Evolutionary conservation across 1,284 basidiomycete genomes (phyloP), one percentile per base, ranked within the genome.

Genomic region (Cryptococcus wingfieldii): DNA sequence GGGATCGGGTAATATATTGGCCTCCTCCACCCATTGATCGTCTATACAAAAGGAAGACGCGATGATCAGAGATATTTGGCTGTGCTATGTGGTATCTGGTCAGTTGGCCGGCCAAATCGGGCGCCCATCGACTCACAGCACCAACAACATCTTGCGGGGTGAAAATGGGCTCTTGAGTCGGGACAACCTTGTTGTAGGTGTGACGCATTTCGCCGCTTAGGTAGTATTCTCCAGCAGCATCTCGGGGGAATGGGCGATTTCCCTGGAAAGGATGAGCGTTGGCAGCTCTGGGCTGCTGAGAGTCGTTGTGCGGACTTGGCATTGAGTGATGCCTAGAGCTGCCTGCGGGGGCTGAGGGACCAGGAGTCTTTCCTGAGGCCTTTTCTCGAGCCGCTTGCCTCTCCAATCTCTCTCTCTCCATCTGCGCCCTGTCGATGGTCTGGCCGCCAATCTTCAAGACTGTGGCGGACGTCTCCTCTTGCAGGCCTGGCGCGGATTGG

Each of bases 191-290:
- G 39, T 72, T 55, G 38, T 48, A 44, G 25, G 60, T 60, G 50
- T 75, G 70, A 3, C 74, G 59, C 4, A 75, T 50, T 52, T 75
- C 74, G 1, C 74, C 74, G 28, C 72, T 63, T 1, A 65, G 65
- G 52, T 68, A 75, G 51, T 71, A 73, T 48, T 75, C 70, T 2
- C 74, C 74, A 0, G 69, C 74, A 1, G 69, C 68, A 57, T 75
- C 74, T 7, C 46, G 49, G 3, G 70, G 69, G 27, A 70, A 67
- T 1, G 68, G 57, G 1, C 59, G 62, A 10, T 48, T 3, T 0
- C 64, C 48, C 37, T 71, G 72, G 31, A 71, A 59, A 2, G 73
- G 73, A 53, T 74, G 73, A 38, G 38, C 56, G 19, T 18, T 23
- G 19, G 47, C 18, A 13, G 19, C 31, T 34, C 10, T 34, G 31